Evolutionary conservation across 169 alveolate genomes (phyloP).

Genomic region (Amoebophrya sp.): DNA sequence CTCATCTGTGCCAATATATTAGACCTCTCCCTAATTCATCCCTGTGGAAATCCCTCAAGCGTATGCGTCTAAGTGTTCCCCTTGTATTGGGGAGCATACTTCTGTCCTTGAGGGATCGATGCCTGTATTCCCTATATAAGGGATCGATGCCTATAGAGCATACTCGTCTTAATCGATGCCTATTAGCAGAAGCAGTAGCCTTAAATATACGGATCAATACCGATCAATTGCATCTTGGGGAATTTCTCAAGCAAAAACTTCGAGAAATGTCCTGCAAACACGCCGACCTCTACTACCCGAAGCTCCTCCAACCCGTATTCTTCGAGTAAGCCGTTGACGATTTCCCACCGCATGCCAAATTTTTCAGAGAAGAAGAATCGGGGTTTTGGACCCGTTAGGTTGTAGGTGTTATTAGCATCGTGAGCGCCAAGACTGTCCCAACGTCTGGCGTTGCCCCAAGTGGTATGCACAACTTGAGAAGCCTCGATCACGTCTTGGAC

Average conservation of each 20-base stretch:
- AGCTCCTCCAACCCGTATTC: background rate
- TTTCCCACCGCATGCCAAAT: conserved; percentile 9
- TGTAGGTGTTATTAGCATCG: background rate
- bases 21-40: too few species aligned
- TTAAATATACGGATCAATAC: background rate
- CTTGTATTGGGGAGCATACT: too few species aligned
- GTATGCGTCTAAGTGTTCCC: too few species aligned
- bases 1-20: background rate
- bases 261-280: background rate
- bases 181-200: too few species aligned
- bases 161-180: too few species aligned
- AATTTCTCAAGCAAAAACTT: background rate
- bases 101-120: too few species aligned
- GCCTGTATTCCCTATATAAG: too few species aligned
- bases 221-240: background rate
- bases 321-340: background rate
- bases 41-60: too few species aligned
- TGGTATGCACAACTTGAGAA: background rate
- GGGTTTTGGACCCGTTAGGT: background rate
- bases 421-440: conserved; percentile 1
- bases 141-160: too few species aligned
- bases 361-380: background rate
- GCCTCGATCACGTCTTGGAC: conserved; percentile 15
- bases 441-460: background rate
- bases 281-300: background rate